Conservation (phyloP, 2,329 filamentous ascomycete species). For the Colletotrichum sp. region DNA sequence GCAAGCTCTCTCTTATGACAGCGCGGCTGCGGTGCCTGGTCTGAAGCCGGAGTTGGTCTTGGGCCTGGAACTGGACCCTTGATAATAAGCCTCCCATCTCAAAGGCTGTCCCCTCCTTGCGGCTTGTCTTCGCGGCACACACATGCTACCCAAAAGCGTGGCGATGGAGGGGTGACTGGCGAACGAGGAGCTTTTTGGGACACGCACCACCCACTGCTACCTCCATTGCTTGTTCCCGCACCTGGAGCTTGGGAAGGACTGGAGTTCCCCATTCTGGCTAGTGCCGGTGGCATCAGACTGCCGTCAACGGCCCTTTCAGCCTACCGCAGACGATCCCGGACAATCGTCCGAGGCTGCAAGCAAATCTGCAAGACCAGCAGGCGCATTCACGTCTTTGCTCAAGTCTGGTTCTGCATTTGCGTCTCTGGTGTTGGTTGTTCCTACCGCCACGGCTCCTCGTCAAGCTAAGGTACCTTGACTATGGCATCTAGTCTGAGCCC, state of each 20-base stretch:
- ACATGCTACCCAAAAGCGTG: conserved; percentile 23
- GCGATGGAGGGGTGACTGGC: conserved; percentile 14
- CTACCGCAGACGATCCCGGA: conserved; percentile 17
- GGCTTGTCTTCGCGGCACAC: conserved; percentile 13
- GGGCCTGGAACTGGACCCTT: not conserved
- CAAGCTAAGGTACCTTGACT: not conserved
- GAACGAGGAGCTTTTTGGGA: conserved; percentile 1
- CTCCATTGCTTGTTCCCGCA: not conserved
- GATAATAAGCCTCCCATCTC: conserved; percentile 4
- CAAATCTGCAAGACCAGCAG: not conserved
- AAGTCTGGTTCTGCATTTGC: not conserved
- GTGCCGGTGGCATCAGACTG: conserved; percentile 16
- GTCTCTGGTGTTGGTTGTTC: not conserved
- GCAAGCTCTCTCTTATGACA: not conserved
- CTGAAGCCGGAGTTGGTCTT: not conserved
- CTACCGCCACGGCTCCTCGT: not conserved
- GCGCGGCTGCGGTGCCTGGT: not conserved
- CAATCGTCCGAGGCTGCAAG: conserved; percentile 11
- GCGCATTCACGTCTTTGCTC: not conserved
- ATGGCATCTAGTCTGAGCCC: not conserved
- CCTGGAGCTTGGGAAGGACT: not conserved
- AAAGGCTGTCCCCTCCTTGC: conserved; percentile 1
- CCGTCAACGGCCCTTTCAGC: conserved; percentile 17
- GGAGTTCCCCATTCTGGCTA: conserved; percentile 13
- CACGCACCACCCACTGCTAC: not conserved